phyloP scores from a whole-genome alignment of 352 stramenopile genomes.

The Thalassiosira exigua region DNA sequence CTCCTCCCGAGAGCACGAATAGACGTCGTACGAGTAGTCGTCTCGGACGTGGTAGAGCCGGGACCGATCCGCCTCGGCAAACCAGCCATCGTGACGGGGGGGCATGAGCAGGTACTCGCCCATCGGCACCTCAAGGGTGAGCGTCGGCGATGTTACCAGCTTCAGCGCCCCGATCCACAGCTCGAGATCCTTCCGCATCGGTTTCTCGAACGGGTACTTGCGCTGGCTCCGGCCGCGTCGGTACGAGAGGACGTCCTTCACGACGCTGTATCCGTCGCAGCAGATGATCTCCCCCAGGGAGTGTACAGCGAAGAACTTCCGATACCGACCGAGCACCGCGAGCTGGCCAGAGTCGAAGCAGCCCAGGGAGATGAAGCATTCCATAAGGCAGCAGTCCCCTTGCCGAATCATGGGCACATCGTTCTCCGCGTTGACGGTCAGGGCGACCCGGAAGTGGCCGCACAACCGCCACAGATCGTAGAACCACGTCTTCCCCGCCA shows the following conservation, averaged over 20 bases:
- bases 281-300: not conserved
- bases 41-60: not conserved
- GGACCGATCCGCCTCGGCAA: not conserved
- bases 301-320: not conserved
- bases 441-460: not conserved
- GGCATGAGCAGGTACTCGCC: not conserved
- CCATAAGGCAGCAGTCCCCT: conserved; percentile 2
- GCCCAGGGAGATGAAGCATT: not conserved
- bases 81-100: not conserved
- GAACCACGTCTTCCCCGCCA: not conserved
- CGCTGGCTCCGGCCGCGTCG: too few relatives aligned
- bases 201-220: not conserved
- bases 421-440: not conserved
- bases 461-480: conserved; percentile 18
- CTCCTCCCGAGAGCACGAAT: not conserved
- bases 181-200: not conserved
- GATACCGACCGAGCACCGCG: not conserved
- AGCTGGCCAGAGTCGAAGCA: not conserved
- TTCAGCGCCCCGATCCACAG: not conserved
- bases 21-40: not conserved
- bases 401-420: not conserved
- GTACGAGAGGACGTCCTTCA: not conserved
- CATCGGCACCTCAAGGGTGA: not conserved
- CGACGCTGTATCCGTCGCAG: not conserved
- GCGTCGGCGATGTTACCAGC: not conserved